Percentiles rank a stretch among this genome's conserved stretches.
phyloP scores from a whole-genome alignment of 2,329 filamentous ascomycete species.

The Kalmusia sp. region DNA sequence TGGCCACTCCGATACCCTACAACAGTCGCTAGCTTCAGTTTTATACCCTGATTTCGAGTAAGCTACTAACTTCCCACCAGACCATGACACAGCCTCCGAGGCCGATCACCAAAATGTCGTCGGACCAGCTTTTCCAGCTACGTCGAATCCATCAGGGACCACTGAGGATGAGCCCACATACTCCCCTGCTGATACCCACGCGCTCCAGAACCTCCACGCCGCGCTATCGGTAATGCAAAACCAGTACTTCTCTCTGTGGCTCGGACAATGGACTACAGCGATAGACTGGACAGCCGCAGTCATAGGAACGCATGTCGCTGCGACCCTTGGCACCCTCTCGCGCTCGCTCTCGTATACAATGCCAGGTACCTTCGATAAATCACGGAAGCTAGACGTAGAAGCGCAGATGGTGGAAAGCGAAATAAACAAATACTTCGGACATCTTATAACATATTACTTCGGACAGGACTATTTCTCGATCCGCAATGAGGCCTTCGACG shows the following conservation, averaged over 20 bases:
- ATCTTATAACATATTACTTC: slow-evolving; percentile 81
- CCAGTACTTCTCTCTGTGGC: slow-evolving; percentile 76
- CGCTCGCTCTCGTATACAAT: slow-evolving; percentile 59
- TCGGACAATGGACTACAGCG: slow-evolving; percentile 81
- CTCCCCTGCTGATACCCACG: slow-evolving; percentile 8
- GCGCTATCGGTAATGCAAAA: slow-evolving; percentile 79
- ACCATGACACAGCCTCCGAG: slow-evolving; percentile 17
- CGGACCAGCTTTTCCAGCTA: neutral
- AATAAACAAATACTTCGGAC: slow-evolving; percentile 82
- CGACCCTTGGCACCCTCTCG: slow-evolving; percentile 74
- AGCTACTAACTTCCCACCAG: no score
- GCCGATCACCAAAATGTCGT: slow-evolving; percentile 21
- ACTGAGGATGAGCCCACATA: no score
- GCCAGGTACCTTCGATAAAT: slow-evolving; percentile 38
- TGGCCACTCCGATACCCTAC: no score
- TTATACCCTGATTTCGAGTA: no score
- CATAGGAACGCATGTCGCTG: slow-evolving; percentile 78
- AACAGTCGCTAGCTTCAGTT: no score
- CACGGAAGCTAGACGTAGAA: slow-evolving; percentile 39
- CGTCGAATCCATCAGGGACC: no score
- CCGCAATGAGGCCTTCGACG: slow-evolving; percentile 83
- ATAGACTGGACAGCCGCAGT: slow-evolving; percentile 97
- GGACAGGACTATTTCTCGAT: slow-evolving; percentile 81
- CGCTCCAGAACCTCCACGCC: slow-evolving; percentile 48
- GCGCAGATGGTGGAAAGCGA: slow-evolving; percentile 72